Conservation (phyloP, 495 filamentous ascomycete genomes). For the Cercophora newfieldiana region DNA sequence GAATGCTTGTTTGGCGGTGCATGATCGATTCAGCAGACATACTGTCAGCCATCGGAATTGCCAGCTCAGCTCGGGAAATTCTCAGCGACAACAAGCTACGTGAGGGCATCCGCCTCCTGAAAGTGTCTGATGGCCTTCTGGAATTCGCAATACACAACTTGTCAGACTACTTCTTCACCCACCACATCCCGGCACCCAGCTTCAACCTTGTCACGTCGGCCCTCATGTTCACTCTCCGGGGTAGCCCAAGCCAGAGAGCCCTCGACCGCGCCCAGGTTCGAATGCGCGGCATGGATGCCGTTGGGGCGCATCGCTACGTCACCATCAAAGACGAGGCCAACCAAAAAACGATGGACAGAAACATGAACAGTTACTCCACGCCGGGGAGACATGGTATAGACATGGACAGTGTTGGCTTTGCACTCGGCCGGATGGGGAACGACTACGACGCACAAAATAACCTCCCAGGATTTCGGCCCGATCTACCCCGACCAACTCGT, state of each 20-base stretch:
- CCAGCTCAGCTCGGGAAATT: not conserved
- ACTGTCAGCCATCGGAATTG: not conserved
- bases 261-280: conserved; percentile 20
- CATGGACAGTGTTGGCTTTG: conserved; percentile 15
- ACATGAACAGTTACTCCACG: not conserved
- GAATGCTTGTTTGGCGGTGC: conserved; percentile 20
- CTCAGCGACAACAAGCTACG: not conserved
- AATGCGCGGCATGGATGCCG: conserved; percentile 17
- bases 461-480: conserved; percentile 16
- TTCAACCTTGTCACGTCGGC: conserved; percentile 13
- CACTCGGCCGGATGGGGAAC: conserved; percentile 13
- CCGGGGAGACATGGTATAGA: conserved; percentile 8
- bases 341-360: not conserved
- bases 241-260: conserved; percentile 12
- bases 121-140: conserved; percentile 15
- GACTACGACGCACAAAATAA: conserved; percentile 23
- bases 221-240: conserved; percentile 15
- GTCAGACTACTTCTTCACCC: conserved; percentile 2
- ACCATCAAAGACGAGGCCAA: conserved; percentile 19
- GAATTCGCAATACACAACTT: conserved; percentile 15
- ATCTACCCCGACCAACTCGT: conserved; percentile 8
- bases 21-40: conserved; percentile 16
- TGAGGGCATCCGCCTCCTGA: conserved; percentile 3
- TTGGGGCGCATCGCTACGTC: conserved; percentile 5
- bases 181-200: conserved; percentile 4